phyloP scores from a whole-genome alignment of 495 filamentous ascomycete genomes.

The Sphaerosporella brunnea region DNA sequence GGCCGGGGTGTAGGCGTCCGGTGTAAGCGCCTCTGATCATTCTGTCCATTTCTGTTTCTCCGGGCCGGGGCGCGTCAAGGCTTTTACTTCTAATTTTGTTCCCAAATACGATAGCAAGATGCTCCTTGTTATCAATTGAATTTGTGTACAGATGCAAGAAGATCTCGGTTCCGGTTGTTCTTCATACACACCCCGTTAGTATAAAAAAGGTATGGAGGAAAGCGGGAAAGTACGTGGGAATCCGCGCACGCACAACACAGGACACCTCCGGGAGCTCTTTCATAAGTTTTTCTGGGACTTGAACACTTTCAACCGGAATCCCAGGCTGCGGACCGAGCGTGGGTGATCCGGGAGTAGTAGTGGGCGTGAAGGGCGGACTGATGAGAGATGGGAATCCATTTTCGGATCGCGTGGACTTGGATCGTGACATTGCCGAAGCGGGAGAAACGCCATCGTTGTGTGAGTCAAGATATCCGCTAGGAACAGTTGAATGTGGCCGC shows the following conservation, averaged over 20 bases:
- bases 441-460: not conserved
- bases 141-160: constrained; percentile 92
- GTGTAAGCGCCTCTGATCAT: constrained; percentile 90
- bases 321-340: constrained; percentile 36
- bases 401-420: not conserved
- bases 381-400: constrained; percentile 26
- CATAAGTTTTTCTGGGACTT: constrained; percentile 44
- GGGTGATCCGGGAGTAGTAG: constrained; percentile 48
- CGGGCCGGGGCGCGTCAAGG: constrained; percentile 59
- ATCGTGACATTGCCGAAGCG: not conserved
- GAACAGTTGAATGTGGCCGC: not conserved
- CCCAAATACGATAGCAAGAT: constrained; percentile 95
- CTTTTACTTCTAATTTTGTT: constrained; percentile 60
- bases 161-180: constrained; percentile 77
- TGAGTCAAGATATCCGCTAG: not conserved
- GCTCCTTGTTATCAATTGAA: constrained; percentile 82
- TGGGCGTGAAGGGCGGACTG: constrained; percentile 61
- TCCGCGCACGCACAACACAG: constrained; percentile 68
- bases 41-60: constrained; percentile 89
- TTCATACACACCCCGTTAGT: constrained; percentile 2
- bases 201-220: constrained; percentile 3
- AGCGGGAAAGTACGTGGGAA: constrained; percentile 40
- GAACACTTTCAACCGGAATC: constrained; percentile 33
- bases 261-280: constrained; percentile 53
- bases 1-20: constrained; percentile 70